Conservation (phyloP, 2,329 filamentous ascomycete species). For the Chrysosporium queenslandicum region DNA sequence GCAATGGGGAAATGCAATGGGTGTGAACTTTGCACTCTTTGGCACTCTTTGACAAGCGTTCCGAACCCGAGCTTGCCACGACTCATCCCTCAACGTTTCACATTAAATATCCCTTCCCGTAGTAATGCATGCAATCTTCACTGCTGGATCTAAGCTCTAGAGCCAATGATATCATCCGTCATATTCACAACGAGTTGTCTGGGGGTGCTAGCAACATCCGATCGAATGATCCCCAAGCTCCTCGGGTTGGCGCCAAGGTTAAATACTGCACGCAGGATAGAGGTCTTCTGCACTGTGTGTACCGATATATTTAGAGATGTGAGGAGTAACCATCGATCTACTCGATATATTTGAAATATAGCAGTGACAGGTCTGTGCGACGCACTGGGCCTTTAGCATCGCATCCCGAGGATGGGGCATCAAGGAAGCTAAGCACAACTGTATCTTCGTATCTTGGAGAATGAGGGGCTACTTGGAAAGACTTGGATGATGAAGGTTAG, state of each 20-base stretch:
- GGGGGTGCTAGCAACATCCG: constrained; percentile 2
- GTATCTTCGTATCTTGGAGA: background rate
- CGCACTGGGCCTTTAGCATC: background rate
- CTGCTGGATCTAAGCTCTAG: background rate
- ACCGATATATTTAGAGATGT: background rate
- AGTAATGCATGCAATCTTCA: background rate
- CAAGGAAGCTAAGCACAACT: background rate
- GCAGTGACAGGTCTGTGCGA: background rate
- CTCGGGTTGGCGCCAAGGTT: background rate
- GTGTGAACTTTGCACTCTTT: background rate
- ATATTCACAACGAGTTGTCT: constrained; percentile 1
- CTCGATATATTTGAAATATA: constrained; percentile 2
- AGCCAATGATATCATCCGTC: constrained; percentile 4
- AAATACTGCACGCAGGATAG: background rate
- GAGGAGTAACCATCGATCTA: background rate
- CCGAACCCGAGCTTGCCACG: constrained; percentile 9
- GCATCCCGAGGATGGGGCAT: background rate
- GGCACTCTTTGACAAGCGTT: constrained; percentile 7
- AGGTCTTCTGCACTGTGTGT: background rate
- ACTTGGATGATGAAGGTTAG: constrained; percentile 1
- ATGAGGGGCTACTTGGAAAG: background rate
- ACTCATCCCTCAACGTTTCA: background rate
- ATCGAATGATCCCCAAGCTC: constrained; percentile 4
- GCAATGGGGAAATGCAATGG: constrained; percentile 1
- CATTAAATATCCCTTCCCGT: background rate